A percentile compares a stretch with the other conserved stretches of the same genome.
Conservation (phyloP, 148 eudicot genomes). For the Rhododendron henanense region DNA sequence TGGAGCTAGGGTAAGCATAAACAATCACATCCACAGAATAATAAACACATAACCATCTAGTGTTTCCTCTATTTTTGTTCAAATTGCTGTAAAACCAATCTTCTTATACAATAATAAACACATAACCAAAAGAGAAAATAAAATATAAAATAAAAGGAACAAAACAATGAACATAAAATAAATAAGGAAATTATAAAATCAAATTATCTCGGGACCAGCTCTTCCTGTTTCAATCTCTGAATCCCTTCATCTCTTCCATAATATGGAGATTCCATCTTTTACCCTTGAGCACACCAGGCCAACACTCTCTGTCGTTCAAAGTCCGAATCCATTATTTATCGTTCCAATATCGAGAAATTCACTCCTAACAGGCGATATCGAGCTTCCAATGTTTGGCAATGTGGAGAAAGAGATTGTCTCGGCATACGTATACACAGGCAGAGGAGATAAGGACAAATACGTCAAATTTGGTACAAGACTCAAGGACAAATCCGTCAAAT, state of each 20-base stretch:
- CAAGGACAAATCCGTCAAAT: conserved; percentile 28
- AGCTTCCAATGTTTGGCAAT: conserved; percentile 1
- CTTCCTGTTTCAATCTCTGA: background rate
- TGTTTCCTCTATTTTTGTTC: too few relatives aligned
- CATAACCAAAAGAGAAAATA: background rate
- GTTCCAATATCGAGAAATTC: background rate
- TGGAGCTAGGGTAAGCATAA: too few relatives aligned
- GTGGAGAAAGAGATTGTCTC: background rate
- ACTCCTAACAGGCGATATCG: background rate
- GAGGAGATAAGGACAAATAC: conserved; percentile 19
- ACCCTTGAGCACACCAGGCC: background rate
- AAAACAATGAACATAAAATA: background rate
- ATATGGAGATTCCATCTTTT: background rate
- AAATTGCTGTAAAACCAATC: too few relatives aligned
- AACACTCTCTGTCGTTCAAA: background rate
- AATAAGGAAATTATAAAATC: background rate
- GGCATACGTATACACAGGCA: conserved; percentile 1
- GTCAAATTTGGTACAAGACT: conserved; percentile 24
- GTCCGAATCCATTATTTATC: background rate
- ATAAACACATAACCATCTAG: too few relatives aligned
- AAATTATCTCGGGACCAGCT: background rate
- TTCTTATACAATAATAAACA: background rate
- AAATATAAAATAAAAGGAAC: too few relatives aligned
- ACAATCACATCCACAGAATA: too few relatives aligned
- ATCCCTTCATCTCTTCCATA: background rate